Conservation (phyloP, 768 basidiomycete species). For the Suillus bovinus region DNA sequence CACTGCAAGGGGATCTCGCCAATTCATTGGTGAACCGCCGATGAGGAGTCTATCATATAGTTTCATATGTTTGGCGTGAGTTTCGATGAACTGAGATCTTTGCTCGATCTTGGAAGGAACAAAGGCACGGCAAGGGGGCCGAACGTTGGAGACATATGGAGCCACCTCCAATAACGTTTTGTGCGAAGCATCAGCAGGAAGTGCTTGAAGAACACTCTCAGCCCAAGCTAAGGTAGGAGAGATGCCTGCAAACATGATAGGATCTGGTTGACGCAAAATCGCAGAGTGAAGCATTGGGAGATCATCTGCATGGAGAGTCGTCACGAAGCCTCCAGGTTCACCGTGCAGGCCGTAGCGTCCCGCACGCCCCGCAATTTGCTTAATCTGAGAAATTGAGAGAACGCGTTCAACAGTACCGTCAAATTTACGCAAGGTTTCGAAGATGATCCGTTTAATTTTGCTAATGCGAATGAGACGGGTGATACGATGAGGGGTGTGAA, state of each 20-base stretch:
- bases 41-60: constrained; percentile 46
- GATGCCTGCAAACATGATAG: constrained; percentile 56
- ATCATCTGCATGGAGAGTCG: constrained; percentile 66
- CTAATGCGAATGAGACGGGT: constrained; percentile 39
- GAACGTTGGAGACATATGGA: constrained; percentile 46
- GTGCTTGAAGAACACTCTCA: constrained; percentile 33
- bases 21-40: constrained; percentile 54
- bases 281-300: constrained; percentile 59
- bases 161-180: constrained; percentile 50
- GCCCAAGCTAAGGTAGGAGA: constrained; percentile 28
- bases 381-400: constrained; percentile 76
- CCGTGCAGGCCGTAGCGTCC: constrained; percentile 81
- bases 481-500: neutral
- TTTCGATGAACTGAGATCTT: constrained; percentile 47
- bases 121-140: constrained; percentile 43
- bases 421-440: constrained; percentile 68
- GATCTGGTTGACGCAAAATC: constrained; percentile 49
- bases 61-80: constrained; percentile 36
- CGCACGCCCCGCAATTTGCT: constrained; percentile 94
- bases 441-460: constrained; percentile 88
- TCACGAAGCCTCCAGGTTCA: constrained; percentile 62
- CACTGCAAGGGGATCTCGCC: constrained; percentile 40
- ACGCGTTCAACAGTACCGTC: constrained; percentile 45
- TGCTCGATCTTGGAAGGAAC: constrained; percentile 23
- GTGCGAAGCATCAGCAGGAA: constrained; percentile 45